Evolutionary conservation across 169 alveolate species (phyloP).

Genomic region (Plasmodium gonderi): DNA sequence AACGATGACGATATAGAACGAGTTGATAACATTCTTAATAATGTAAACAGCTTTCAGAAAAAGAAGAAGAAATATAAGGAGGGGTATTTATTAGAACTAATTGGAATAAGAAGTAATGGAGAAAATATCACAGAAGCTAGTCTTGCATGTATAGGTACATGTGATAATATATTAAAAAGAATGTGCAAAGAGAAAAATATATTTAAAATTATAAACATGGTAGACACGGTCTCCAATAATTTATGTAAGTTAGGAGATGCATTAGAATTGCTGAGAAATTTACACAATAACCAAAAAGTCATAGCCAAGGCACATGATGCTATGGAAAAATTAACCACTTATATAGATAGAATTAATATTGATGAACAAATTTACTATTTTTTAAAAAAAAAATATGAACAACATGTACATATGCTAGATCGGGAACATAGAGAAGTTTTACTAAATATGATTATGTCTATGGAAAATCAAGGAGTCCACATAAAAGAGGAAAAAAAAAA

Average conservation of each 20-base stretch:
- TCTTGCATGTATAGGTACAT: conserved; percentile 19
- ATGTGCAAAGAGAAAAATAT: conserved; percentile 49
- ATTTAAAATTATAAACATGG: conserved; percentile 73
- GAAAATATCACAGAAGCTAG: conserved; percentile 17
- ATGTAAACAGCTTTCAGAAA: background rate
- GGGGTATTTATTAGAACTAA: conserved; percentile 40
- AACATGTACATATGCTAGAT: conserved; percentile 48
- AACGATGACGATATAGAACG: conserved; percentile 13
- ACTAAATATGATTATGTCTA: conserved; percentile 82
- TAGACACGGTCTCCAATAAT: conserved; percentile 83
- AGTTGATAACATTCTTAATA: conserved; percentile 15
- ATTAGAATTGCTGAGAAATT: conserved; percentile 78
- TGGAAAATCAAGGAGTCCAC: conserved; percentile 86
- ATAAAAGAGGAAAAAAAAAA: conserved; percentile 54
- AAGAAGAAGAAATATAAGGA: background rate
- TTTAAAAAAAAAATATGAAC: conserved; percentile 76
- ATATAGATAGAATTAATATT: conserved; percentile 79
- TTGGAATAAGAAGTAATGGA: conserved; percentile 30
- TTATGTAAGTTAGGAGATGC: conserved; percentile 85
- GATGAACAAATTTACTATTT: conserved; percentile 75
- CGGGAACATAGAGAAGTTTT: conserved; percentile 80
- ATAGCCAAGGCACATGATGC: conserved; percentile 80
- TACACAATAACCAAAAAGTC: conserved; percentile 78
- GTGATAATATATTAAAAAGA: conserved; percentile 34
- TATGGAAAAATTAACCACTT: conserved; percentile 77